Evolutionary conservation across 768 basidiomycete genomes (phyloP).

Genomic region (Podaxis sp.): DNA sequence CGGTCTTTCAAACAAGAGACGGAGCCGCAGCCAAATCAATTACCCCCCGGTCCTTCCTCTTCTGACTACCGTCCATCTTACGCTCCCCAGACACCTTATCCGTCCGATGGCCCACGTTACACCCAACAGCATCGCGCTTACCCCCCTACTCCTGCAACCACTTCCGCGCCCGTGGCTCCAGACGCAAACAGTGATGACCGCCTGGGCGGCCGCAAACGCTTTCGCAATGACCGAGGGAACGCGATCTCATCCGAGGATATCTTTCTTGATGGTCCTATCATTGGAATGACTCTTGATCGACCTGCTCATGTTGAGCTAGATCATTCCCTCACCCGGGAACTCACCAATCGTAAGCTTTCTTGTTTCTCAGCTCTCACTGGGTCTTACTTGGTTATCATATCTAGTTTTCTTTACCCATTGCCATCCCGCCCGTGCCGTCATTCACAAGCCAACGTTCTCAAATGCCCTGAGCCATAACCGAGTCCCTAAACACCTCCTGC

Average conservation of each 20-base stretch:
- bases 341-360: conserved; percentile 63
- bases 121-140: conserved; percentile 19
- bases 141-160: conserved; percentile 17
- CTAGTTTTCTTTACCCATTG: conserved; percentile 82
- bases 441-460: conserved; percentile 79
- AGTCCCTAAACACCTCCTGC: conserved; percentile 69
- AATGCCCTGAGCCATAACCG: conserved; percentile 62
- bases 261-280: conserved; percentile 39
- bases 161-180: conserved; percentile 18
- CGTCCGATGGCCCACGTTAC: conserved; percentile 29
- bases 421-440: conserved; percentile 72
- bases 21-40: conserved; percentile 6
- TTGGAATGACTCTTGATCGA: conserved; percentile 38
- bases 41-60: conserved; percentile 16
- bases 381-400: conserved; percentile 16
- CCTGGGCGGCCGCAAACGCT: conserved; percentile 47
- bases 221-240: conserved; percentile 42
- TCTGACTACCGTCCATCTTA: conserved; percentile 17
- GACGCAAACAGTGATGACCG: conserved; percentile 42
- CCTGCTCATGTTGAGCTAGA: conserved; percentile 51
- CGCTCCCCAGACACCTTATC: conserved; percentile 21
- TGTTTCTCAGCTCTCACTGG: conserved; percentile 16
- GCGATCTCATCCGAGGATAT: conserved; percentile 37
- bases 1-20: conserved; percentile 45
- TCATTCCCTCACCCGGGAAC: conserved; percentile 64